Evolutionary conservation across 2,329 filamentous ascomycete genomes (phyloP).

Genomic region (Sporothrix inflata): DNA sequence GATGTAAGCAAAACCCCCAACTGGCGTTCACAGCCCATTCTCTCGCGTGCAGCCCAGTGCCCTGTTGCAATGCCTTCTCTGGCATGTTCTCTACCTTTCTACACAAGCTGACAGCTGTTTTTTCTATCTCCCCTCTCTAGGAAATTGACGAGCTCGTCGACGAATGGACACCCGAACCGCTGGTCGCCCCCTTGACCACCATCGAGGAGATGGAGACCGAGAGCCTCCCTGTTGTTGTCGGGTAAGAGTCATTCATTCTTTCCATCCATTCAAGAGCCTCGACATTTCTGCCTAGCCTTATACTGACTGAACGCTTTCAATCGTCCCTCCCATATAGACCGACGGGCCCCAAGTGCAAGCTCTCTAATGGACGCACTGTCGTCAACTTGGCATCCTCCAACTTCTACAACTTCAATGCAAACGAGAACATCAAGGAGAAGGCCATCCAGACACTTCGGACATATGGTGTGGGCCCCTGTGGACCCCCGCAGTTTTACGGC

Average conservation of each 20-base stretch:
- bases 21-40: neutral
- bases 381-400: constrained; percentile 95
- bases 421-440: constrained; percentile 91
- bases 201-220: constrained; percentile 84
- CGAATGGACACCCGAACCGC: constrained; percentile 92
- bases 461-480: constrained; percentile 95
- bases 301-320: neutral
- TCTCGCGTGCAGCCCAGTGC: neutral
- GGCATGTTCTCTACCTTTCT: neutral
- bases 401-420: constrained; percentile 95
- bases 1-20: constrained; percentile 51
- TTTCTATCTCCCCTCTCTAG: constrained; percentile 36
- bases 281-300: neutral
- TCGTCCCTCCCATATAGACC: constrained; percentile 57
- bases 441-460: constrained; percentile 91
- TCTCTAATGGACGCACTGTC: constrained; percentile 85
- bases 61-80: neutral
- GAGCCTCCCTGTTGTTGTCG: constrained; percentile 82
- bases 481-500: constrained; percentile 96
- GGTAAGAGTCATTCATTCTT: constrained; percentile 54
- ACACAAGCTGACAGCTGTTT: neutral
- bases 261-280: neutral
- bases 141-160: constrained; percentile 97
- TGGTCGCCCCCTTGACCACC: constrained; percentile 73
- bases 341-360: constrained; percentile 86